Conservation (phyloP, 208 protist species). For the Leishmania turanica region DNA sequence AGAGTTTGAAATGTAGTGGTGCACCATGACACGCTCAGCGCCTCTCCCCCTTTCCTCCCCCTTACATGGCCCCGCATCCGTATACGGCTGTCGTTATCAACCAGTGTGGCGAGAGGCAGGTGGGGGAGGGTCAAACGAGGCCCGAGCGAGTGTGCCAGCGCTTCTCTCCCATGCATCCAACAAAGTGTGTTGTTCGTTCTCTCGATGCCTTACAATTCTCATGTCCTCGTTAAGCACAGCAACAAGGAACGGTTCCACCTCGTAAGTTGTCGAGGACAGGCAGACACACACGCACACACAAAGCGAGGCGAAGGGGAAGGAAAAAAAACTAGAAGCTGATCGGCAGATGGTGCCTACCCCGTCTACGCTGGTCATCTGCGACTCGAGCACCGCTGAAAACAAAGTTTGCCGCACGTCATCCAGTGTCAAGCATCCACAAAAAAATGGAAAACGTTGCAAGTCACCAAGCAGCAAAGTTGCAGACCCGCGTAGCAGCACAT, state of each 20-base stretch:
- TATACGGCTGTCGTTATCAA: neutral
- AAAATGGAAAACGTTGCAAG: neutral
- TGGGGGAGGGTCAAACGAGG: neutral
- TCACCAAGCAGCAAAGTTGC: neutral
- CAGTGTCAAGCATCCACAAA: neutral
- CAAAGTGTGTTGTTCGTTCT: neutral
- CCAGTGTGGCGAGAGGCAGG: neutral
- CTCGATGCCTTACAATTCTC: neutral
- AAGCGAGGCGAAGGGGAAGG: neutral
- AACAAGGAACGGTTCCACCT: neutral
- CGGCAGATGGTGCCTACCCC: neutral
- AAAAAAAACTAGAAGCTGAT: neutral
- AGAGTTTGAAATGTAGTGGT: neutral
- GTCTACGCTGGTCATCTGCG: neutral
- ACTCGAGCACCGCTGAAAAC: too few relatives aligned
- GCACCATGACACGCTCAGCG: neutral
- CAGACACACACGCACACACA: neutral
- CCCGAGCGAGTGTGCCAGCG: too few relatives aligned
- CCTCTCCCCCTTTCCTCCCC: neutral
- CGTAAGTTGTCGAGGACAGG: neutral
- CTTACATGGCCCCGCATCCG: neutral
- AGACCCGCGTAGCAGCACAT: neutral
- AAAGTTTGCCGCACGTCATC: neutral
- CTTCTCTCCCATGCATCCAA: neutral
- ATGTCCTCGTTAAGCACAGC: neutral